Conservation (phyloP, 495 filamentous ascomycete species). For the Pyrenula massariospora region DNA sequence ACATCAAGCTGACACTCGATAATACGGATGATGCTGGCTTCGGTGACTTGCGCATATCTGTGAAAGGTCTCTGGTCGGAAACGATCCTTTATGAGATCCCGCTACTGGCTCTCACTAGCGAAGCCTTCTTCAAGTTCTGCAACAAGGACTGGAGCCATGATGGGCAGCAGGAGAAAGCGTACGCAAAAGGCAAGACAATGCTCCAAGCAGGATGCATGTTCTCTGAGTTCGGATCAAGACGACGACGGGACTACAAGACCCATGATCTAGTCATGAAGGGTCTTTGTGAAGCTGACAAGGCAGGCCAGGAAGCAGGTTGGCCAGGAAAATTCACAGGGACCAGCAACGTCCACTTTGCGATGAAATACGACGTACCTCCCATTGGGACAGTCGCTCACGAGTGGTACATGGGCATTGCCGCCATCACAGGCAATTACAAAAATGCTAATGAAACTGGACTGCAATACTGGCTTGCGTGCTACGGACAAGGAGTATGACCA, state of each 20-base stretch:
- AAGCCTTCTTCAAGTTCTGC: conserved; percentile 94
- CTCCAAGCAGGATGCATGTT: conserved; percentile 75
- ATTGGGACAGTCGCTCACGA: conserved; percentile 95
- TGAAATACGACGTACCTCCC: conserved; percentile 71
- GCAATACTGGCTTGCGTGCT: conserved; percentile 80
- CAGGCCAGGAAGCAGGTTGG: conserved; percentile 47
- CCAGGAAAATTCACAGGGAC: conserved; percentile 71
- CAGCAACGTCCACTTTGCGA: conserved; percentile 94
- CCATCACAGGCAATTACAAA: conserved; percentile 75
- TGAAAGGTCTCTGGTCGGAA: conserved; percentile 80
- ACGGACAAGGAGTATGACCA: conserved; percentile 61
- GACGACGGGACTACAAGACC: conserved; percentile 85
- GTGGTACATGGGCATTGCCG: conserved; percentile 98
- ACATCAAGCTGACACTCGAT: conserved; percentile 61
- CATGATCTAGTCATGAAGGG: conserved; percentile 86
- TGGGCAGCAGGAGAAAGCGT: conserved; percentile 74
- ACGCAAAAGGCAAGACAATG: conserved; percentile 61
- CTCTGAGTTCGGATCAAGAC: conserved; percentile 86
- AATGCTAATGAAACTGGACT: conserved; percentile 74
- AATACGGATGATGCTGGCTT: conserved; percentile 51
- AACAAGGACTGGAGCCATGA: conserved; percentile 80
- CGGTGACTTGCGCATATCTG: conserved; percentile 61
- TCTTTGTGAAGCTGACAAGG: conserved; percentile 57
- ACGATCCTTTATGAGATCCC: conserved; percentile 98
- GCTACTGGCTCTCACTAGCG: conserved; percentile 77